phyloP scores from a whole-genome alignment of 2,329 filamentous ascomycete genomes.

The Zelopaecilomyces penicillatus region DNA sequence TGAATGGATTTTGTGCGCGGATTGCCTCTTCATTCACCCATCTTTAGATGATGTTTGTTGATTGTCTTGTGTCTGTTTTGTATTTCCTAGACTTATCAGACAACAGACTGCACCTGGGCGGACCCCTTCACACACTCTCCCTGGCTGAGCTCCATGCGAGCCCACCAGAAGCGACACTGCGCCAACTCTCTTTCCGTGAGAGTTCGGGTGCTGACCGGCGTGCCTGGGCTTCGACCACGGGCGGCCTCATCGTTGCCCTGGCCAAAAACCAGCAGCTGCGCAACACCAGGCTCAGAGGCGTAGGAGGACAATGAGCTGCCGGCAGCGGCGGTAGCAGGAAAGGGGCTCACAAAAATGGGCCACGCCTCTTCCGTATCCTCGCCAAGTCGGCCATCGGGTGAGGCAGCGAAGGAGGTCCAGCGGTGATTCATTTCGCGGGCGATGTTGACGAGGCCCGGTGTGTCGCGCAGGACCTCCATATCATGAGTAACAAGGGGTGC shows the following conservation, averaged over 20 bases:
- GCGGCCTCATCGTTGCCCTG: constrained; percentile 49
- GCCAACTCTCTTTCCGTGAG: constrained; percentile 36
- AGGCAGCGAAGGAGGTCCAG: constrained; percentile 31
- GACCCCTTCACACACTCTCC: constrained; percentile 13
- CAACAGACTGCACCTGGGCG: constrained; percentile 1
- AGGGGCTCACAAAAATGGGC: constrained; percentile 36
- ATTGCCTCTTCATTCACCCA: no score
- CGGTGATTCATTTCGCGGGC: constrained; percentile 35
- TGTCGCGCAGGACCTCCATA: constrained; percentile 21
- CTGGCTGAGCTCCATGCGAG: constrained; percentile 30
- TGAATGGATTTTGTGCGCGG: no score
- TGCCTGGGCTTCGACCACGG: constrained; percentile 29
- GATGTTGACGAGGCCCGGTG: constrained; percentile 29
- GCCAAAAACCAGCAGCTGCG: constrained; percentile 47
- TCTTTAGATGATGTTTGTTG: no score
- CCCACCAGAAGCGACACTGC: constrained; percentile 55
- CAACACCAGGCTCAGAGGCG: constrained; percentile 15
- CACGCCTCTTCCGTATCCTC: constrained; percentile 20
- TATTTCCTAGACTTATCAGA: background rate
- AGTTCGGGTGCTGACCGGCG: constrained; percentile 32
- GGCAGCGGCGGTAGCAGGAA: constrained; percentile 13
- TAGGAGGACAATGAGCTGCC: constrained; percentile 16
- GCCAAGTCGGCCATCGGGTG: constrained; percentile 14
- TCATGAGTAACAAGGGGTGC: constrained; percentile 35
- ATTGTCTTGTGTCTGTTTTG: background rate